Conservation (phyloP, 345 rosid genomes). For the Diplotaxis tenuifolia region DNA sequence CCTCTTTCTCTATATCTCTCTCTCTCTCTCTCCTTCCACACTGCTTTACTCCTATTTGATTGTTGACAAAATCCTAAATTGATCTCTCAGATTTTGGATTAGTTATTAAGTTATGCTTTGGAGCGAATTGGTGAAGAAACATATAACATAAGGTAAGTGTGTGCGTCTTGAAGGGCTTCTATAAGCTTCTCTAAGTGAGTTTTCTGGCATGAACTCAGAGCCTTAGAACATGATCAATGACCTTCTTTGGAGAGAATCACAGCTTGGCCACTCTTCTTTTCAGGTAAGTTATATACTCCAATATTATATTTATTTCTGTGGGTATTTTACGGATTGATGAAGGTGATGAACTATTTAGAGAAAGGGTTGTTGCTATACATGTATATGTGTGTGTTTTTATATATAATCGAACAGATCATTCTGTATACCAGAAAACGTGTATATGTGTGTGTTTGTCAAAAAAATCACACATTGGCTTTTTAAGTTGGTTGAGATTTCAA, state of each 20-base stretch:
- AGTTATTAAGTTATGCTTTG: background rate
- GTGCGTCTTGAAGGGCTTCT: slow-evolving; percentile 21
- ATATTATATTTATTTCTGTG: background rate
- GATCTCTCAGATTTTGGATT: slow-evolving; percentile 39
- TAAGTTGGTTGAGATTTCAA: background rate
- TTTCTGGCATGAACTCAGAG: slow-evolving; percentile 41
- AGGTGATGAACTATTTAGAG: background rate
- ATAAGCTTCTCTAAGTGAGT: slow-evolving; percentile 44
- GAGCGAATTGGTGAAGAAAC: background rate
- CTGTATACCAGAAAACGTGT: background rate
- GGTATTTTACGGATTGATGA: slow-evolving; percentile 9
- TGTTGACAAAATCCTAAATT: slow-evolving; percentile 17
- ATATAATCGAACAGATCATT: slow-evolving; percentile 13
- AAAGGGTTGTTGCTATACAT: background rate
- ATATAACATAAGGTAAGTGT: slow-evolving; percentile 7
- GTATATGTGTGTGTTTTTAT: background rate
- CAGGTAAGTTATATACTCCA: slow-evolving; percentile 45
- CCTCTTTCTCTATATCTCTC: background rate
- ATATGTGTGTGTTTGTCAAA: background rate
- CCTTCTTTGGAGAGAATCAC: slow-evolving; percentile 38
- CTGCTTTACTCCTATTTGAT: slow-evolving; percentile 20
- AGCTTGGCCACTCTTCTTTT: slow-evolving; percentile 37
- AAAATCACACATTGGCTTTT: background rate
- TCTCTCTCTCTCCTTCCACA: slow-evolving; percentile 24
- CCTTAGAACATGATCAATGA: slow-evolving; percentile 48